Evolutionary conservation across 371 early-diverging fungal genomes (phyloP), one percentile per base, ranked within the genome.

Genomic region (Furculomyces boomerangus): DNA sequence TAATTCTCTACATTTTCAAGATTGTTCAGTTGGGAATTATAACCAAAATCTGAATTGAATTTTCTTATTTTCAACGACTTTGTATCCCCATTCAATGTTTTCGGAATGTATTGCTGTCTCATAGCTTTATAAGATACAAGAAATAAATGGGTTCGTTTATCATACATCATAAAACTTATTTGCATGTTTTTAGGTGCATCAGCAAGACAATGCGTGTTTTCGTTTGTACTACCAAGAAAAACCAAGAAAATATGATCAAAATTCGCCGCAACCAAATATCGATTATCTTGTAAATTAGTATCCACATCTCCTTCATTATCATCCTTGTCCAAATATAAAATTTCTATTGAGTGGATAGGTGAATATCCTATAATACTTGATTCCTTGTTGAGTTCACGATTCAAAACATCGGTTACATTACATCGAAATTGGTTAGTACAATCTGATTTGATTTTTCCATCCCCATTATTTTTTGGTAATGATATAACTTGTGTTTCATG

Each of bases 351-450:
- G 49, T 49, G 49, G 10, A 49, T 49, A 28, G 49, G 49, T 27
- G 49, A 49, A 26, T 49, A 49, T 31, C 49, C 49, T 49, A 49
- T 31, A 5, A 3, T 49, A 16, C n/a, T n/a, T 30, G 49, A 49
- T 49, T 31, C 49, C n/a, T 39, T 5, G 49, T 10, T 20, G 22
- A 30, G 20, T 30, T 30, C 5, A 18, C 25, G 27, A 31, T 26
- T 20, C n/a, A n/a, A n/a, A n/a, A n/a, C n/a, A n/a, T n/a, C n/a
- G n/a, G n/a, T n/a, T n/a, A n/a, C n/a, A n/a, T n/a, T n/a, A n/a
- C n/a, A n/a, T n/a, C n/a, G n/a, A n/a, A n/a, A n/a, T n/a, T n/a
- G n/a, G n/a, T n/a, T n/a, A n/a, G n/a, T n/a, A n/a, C n/a, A n/a
- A n/a, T n/a, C n/a, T n/a, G n/a, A n/a, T n/a, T n/a, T n/a, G n/a